Evolutionary conservation across 345 rosid genomes (phyloP).

Genomic region (Alliaria petiolata): DNA sequence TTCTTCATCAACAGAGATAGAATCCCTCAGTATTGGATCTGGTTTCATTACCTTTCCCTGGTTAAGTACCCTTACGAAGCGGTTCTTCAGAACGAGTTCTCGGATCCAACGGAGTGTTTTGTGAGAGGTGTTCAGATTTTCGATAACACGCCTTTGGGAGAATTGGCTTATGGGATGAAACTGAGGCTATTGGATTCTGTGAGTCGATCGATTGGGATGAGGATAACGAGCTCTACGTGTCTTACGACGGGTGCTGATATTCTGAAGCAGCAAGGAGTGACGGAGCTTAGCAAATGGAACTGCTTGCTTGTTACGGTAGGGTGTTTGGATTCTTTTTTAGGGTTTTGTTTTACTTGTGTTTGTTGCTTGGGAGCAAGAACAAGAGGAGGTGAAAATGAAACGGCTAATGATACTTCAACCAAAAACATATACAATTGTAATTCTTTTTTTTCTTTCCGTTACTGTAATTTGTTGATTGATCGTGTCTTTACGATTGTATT

Average conservation of each 20-base stretch:
- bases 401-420: neutral
- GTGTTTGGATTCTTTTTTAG: conserved; percentile 83
- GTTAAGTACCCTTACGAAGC: conserved; percentile 78
- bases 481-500: neutral
- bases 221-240: conserved; percentile 58
- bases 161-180: conserved; percentile 40
- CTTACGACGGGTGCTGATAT: conserved; percentile 63
- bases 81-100: conserved; percentile 60
- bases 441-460: neutral
- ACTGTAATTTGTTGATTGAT: neutral
- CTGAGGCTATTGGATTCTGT: conserved; percentile 48
- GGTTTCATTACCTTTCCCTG: conserved; percentile 85
- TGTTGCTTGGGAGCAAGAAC: conserved; percentile 83
- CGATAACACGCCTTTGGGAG: conserved; percentile 60
- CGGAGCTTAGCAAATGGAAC: conserved; percentile 63
- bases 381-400: conserved; percentile 49
- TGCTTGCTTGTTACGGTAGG: conserved; percentile 79
- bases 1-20: conserved; percentile 76
- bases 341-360: conserved; percentile 61
- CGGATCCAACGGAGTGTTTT: conserved; percentile 56
- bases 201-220: conserved; percentile 50
- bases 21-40: conserved; percentile 67
- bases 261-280: conserved; percentile 54
- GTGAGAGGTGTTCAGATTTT: conserved; percentile 71
- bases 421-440: neutral